These are phyloP conservation scores for Rhynchospora tenuis DNA, from an alignment of 176 grass and related monocot species.

Conservation along the genomic window DNA sequence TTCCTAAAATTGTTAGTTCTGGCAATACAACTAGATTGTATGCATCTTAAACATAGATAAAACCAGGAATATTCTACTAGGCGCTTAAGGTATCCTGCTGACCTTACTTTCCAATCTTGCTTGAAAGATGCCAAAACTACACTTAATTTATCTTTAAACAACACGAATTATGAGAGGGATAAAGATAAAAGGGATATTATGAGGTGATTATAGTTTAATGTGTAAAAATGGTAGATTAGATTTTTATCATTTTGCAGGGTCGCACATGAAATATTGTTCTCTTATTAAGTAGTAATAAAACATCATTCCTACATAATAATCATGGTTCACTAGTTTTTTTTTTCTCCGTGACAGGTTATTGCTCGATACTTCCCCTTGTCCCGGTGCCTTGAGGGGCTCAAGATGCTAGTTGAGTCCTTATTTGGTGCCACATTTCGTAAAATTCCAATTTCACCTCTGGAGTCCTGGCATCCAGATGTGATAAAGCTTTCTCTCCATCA, in stretches of 20 bases:
- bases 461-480: conserved; percentile 96
- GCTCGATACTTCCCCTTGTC: conserved; percentile 73
- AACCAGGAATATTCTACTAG: not conserved
- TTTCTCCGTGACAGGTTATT: conserved; percentile 43
- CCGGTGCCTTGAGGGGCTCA: conserved; percentile 74
- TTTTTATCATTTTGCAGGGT: conserved; percentile 3
- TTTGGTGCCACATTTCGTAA: conserved; percentile 84
- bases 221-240: not conserved
- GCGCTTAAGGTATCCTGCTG: not conserved
- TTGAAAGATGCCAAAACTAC: not conserved
- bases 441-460: conserved; percentile 51
- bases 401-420: conserved; percentile 79
- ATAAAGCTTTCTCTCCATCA: conserved; percentile 90
- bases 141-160: not conserved
- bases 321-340: not conserved
- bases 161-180: not conserved
- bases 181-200: not conserved
- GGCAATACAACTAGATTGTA: not conserved
- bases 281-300: not conserved
- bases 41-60: not conserved
- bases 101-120: not conserved
- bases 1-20: not conserved
- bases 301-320: not conserved
- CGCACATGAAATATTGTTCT: not conserved
- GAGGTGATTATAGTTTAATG: not conserved